A percentile compares a stretch with the other conserved stretches of the same genome.
These are phyloP conservation scores for Papiliotrema fonsecae DNA, from an alignment of 1,284 basidiomycete species.

Conservation along the genomic window DNA sequence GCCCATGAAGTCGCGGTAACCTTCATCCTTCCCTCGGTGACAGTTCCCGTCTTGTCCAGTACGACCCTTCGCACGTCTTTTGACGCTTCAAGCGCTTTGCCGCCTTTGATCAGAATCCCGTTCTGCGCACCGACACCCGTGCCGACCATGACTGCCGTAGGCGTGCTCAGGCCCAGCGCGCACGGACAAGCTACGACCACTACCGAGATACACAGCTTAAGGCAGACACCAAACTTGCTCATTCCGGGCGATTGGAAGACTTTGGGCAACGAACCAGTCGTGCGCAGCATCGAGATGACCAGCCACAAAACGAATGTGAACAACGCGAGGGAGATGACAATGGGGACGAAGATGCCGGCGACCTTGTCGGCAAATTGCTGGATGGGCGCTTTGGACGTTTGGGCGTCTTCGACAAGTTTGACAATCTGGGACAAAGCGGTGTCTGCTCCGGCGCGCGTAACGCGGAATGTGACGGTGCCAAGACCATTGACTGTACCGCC, in stretches of 20 bases:
- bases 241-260: slow-evolving; percentile 81
- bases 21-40: slow-evolving; percentile 78
- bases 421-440: slow-evolving; percentile 96
- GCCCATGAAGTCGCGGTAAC: slow-evolving; percentile 77
- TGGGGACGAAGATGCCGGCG: slow-evolving; percentile 92
- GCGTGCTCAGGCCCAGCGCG: slow-evolving; percentile 91
- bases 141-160: slow-evolving; percentile 99
- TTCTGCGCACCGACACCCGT: slow-evolving; percentile 96
- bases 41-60: slow-evolving; percentile 96
- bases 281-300: slow-evolving; percentile 62
- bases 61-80: slow-evolving; percentile 74
- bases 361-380: slow-evolving; percentile 94
- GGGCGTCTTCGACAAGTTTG: slow-evolving; percentile 93
- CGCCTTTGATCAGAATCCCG: slow-evolving; percentile 97
- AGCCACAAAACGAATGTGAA: slow-evolving; percentile 86
- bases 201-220: slow-evolving; percentile 97
- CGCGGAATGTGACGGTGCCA: slow-evolving; percentile 91
- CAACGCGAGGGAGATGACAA: slow-evolving; percentile 75
- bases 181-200: slow-evolving; percentile 98
- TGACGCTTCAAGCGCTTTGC: slow-evolving; percentile 87
- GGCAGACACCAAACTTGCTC: slow-evolving; percentile 82
- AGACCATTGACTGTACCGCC: slow-evolving; percentile 96
- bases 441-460: slow-evolving; percentile 92
- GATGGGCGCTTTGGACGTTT: slow-evolving; percentile 96
- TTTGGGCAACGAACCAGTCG: slow-evolving; percentile 60